These are phyloP conservation scores for Teratosphaeria zuluensis DNA, from an alignment of 2,329 filamentous ascomycete genomes.

Conservation along the genomic window DNA sequence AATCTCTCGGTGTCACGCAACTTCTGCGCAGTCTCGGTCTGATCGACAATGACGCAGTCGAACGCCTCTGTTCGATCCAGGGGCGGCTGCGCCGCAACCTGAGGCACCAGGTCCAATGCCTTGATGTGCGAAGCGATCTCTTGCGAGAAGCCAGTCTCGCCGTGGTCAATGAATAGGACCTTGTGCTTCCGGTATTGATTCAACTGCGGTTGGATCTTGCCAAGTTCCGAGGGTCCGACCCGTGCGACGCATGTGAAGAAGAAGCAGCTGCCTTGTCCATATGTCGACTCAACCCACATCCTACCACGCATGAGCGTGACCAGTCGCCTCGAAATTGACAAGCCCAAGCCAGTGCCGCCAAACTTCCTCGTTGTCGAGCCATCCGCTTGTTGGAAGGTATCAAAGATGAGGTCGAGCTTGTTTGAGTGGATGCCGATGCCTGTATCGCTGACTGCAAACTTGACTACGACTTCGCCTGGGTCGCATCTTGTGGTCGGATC, in stretches of 20 bases:
- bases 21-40: constrained; percentile 77
- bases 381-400: constrained; percentile 97
- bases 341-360: constrained; percentile 82
- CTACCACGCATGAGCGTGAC: constrained; percentile 95
- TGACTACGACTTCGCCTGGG: constrained; percentile 76
- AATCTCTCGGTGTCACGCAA: constrained; percentile 85
- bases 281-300: constrained; percentile 90
- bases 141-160: constrained; percentile 65
- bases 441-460: constrained; percentile 92
- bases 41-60: constrained; percentile 93
- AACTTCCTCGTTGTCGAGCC: constrained; percentile 94
- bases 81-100: constrained; percentile 58
- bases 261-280: constrained; percentile 85
- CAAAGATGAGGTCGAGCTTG: constrained; percentile 94
- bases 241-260: constrained; percentile 93
- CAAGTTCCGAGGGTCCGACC: constrained; percentile 68
- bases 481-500: constrained; percentile 56
- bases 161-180: constrained; percentile 90
- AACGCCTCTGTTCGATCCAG: constrained; percentile 57
- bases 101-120: constrained; percentile 67
- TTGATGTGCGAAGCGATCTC: constrained; percentile 70
- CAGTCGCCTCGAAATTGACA: constrained; percentile 90
- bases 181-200: constrained; percentile 86
- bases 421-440: constrained; percentile 93
- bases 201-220: constrained; percentile 70